Evolutionary conservation across 257 asterid genomes (phyloP).

Genomic region (Solanum ossicruentum): DNA sequence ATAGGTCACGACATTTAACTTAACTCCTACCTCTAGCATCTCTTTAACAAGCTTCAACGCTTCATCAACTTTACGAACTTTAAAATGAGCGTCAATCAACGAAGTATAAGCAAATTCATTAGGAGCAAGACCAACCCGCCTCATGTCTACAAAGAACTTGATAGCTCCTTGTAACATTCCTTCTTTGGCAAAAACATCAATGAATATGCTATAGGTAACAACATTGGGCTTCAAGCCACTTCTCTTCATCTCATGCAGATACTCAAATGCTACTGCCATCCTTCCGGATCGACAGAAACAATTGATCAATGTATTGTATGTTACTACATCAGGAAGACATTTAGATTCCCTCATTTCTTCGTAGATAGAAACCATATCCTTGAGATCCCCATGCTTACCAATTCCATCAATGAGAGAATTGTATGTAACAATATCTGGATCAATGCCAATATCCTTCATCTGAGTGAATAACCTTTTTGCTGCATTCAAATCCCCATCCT

Average conservation of each 20-base stretch:
- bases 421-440: constrained; percentile 73
- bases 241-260: constrained; percentile 68
- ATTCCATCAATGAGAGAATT: constrained; percentile 71
- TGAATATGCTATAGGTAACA: constrained; percentile 78
- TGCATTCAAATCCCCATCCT: constrained; percentile 54
- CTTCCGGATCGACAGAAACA: constrained; percentile 68
- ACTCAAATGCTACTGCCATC: constrained; percentile 50
- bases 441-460: constrained; percentile 54
- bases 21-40: constrained; percentile 57
- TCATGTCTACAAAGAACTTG: constrained; percentile 79
- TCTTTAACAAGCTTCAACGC: constrained; percentile 72
- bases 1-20: constrained; percentile 59
- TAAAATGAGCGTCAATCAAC: constrained; percentile 66
- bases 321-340: constrained; percentile 63
- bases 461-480: constrained; percentile 41
- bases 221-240: constrained; percentile 51
- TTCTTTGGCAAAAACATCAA: constrained; percentile 90
- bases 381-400: constrained; percentile 64
- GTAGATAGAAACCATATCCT: constrained; percentile 36
- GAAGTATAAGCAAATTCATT: constrained; percentile 79
- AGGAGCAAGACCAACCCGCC: constrained; percentile 72
- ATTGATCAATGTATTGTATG: constrained; percentile 76
- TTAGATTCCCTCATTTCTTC: constrained; percentile 63
- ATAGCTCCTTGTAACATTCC: constrained; percentile 71
- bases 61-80: constrained; percentile 43